phyloP scores from a whole-genome alignment of 75 land plant genomes.

The Sequoia sempervirens region DNA sequence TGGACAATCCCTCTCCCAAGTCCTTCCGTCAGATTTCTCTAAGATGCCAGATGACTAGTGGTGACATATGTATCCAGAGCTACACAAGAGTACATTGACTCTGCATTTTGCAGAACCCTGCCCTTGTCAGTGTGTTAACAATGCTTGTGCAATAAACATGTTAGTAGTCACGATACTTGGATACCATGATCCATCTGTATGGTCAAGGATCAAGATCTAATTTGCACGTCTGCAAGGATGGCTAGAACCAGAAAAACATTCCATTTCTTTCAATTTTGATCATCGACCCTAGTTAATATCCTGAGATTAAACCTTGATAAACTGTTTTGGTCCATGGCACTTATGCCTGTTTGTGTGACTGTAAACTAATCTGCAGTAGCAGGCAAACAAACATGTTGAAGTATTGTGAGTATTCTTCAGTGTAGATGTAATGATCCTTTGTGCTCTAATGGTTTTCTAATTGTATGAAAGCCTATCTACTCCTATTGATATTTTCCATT shows the following conservation, averaged over 20 bases:
- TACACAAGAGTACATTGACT: background rate
- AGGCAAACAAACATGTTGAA: background rate
- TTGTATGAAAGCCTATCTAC: background rate
- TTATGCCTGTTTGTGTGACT: background rate
- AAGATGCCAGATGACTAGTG: background rate
- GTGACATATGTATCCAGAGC: background rate
- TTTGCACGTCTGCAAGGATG: background rate
- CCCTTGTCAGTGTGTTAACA: background rate
- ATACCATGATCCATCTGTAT: background rate
- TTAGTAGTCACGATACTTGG: background rate
- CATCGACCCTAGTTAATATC: background rate
- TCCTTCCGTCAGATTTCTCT: background rate
- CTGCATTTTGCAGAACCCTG: background rate
- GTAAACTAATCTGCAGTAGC: background rate
- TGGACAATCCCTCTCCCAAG: background rate
- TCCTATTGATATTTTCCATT: background rate
- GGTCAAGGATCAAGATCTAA: background rate
- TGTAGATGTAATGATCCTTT: background rate
- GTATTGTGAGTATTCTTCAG: background rate
- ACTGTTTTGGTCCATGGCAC: background rate
- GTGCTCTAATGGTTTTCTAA: background rate
- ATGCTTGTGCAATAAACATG: background rate
- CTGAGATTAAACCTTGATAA: background rate
- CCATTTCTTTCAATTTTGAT: background rate
- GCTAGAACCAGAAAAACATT: background rate